Conservation (phyloP, 139 green algal species). For the Picochlorum sp. region DNA sequence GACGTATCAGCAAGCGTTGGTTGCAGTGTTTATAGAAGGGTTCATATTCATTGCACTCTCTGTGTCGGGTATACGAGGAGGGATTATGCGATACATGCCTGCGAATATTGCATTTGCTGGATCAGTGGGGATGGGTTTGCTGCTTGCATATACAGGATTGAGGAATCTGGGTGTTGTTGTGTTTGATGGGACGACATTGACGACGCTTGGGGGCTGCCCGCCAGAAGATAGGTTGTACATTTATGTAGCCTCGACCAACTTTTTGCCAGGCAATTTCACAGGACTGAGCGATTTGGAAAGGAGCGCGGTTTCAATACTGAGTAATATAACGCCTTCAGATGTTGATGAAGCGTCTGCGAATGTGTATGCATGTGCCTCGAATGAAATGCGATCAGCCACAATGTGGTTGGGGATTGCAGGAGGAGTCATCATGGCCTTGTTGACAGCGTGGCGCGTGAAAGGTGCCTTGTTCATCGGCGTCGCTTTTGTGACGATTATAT, state of each 20-base stretch:
- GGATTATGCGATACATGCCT: conserved; percentile 56
- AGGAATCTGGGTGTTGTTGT: conserved; percentile 53
- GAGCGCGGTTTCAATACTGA: neutral
- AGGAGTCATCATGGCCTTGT: conserved; percentile 52
- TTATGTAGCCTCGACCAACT: conserved; percentile 6
- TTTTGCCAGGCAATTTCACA: neutral
- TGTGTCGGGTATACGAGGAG: conserved; percentile 45
- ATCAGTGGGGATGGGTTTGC: conserved; percentile 61
- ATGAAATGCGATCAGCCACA: conserved; percentile 43
- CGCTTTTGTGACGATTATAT: conserved; percentile 71
- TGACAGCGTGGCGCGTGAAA: conserved; percentile 48
- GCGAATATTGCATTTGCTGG: conserved; percentile 49
- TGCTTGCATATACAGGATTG: conserved; percentile 69
- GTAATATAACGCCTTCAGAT: neutral
- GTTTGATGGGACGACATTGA: conserved; percentile 55
- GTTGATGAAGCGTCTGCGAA: neutral
- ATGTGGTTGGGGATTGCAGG: conserved; percentile 68
- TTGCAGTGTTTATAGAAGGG: conserved; percentile 62
- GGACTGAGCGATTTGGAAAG: neutral
- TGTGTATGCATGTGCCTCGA: conserved; percentile 21
- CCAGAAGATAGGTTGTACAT: conserved; percentile 11
- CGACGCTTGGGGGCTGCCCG: conserved; percentile 29
- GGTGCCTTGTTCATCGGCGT: conserved; percentile 66
- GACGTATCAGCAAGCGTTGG: conserved; percentile 43
- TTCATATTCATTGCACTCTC: conserved; percentile 68